phyloP scores from a whole-genome alignment of 768 basidiomycete genomes.

The Termitomyces sp. region DNA sequence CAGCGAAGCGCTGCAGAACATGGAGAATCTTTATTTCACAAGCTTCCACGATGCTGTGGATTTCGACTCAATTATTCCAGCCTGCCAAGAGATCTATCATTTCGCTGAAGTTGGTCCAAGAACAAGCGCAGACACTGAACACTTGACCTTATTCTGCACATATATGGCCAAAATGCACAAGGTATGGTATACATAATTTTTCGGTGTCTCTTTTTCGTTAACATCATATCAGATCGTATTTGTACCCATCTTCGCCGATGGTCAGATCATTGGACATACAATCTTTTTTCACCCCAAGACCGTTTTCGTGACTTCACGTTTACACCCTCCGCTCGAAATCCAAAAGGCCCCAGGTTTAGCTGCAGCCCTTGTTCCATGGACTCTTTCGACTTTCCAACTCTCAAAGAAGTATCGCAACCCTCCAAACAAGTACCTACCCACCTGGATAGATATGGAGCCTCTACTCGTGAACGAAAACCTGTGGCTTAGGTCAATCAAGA shows the following conservation, averaged over 20 bases:
- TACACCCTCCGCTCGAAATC: conserved; percentile 36
- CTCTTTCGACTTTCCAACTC: conserved; percentile 23
- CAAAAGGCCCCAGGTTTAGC: conserved; percentile 26
- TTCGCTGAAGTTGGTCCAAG: conserved; percentile 42
- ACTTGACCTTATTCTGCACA: conserved; percentile 33
- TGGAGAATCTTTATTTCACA: conserved; percentile 36
- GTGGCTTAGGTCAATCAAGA: conserved; percentile 19
- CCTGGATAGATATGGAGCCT: conserved; percentile 11
- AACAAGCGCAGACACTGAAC: conserved; percentile 30
- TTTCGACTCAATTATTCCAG: conserved; percentile 38
- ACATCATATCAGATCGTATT: conserved; percentile 36
- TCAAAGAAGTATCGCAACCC: conserved; percentile 19
- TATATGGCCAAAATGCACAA: conserved; percentile 44
- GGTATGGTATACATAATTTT: conserved; percentile 24
- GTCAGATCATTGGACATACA: conserved; percentile 41
- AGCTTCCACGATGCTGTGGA: conserved; percentile 46
- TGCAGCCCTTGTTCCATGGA: conserved; percentile 42
- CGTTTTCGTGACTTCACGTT: conserved; percentile 25
- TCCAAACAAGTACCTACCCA: conserved; percentile 7
- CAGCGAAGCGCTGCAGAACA: conserved; percentile 35
- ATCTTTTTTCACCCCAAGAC: conserved; percentile 44
- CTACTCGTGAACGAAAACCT: conserved; percentile 7
- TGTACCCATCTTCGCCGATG: conserved; percentile 41
- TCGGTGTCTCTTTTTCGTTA: not conserved
- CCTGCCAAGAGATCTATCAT: conserved; percentile 48